Evolutionary conservation across 768 basidiomycete genomes (phyloP), one percentile per base, ranked within the genome.

Genomic region (Tylopilus sp.): DNA sequence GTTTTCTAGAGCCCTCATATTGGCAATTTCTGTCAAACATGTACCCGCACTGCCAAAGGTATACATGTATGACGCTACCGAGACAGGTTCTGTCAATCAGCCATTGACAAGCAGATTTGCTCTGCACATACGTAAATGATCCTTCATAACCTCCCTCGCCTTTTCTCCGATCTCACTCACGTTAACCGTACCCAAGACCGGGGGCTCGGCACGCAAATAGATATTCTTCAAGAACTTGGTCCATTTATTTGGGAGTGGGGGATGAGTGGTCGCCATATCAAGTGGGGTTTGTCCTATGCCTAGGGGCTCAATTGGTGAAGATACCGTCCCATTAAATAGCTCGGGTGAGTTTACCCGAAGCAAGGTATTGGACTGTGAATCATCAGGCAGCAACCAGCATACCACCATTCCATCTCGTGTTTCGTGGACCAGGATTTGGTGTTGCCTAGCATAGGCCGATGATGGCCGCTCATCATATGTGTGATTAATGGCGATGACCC

Each of bases 21-120:
- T 94, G 45, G 80, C 82, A 12, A 65, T 73, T 64, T 87, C 80
- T 2, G 92, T 94, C 26, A 77, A 74, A 50, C 76, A 75, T 3
- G 81, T 79, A 1, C 92, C 92, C 9, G 92, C 91, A 56, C 82
- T 89, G 38, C 87, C 89, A 52, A 79, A 80, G 3, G 85, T 84
- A 62, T 92, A 93, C 71, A 82, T 75, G 72, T 85, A 94, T 12
- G 87, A 77, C 70, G 51, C 83, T 89, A 76, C 11, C 16, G 24
- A 13, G 16, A n/a, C 2, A 11, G 12, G 12, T 7, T 19, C 38
- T 13, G 12, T 3, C 6, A 22, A 44, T 59, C 28, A 44, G 28
- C 13, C 10, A 14, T 19, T 6, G 4, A 22, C 6, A 10, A 11
- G 33, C 8, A 22, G 9, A 10, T 16, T 19, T 29, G 11, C 6